phyloP scores from a whole-genome alignment of 176 grass and related monocot species.

The Phoenix roebelenii region DNA sequence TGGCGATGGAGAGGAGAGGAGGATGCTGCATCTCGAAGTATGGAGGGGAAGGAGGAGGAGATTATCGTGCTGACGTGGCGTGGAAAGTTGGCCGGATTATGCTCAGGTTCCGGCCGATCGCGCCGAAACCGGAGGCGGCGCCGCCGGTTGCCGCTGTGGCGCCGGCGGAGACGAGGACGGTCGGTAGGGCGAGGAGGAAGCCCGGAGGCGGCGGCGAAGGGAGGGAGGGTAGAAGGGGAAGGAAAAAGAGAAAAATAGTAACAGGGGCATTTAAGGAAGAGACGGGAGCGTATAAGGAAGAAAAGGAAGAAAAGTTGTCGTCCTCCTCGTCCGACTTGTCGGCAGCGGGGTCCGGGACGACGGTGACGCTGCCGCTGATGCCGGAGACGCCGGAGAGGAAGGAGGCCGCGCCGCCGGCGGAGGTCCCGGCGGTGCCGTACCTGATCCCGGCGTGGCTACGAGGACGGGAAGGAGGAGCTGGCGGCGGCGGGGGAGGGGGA shows the following conservation, averaged over 20 bases:
- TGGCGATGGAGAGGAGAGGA: slow-evolving; percentile 52
- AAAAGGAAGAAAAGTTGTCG: no score
- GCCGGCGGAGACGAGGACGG: not conserved
- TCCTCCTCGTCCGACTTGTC: not conserved
- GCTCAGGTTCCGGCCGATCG: slow-evolving; percentile 81
- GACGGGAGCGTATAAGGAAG: not conserved
- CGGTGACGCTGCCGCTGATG: not conserved
- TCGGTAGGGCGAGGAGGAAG: not conserved
- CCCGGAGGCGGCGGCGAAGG: slow-evolving; percentile 17
- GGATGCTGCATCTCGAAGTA: slow-evolving; percentile 38
- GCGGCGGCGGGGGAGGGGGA: not conserved
- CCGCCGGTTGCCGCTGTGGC: not conserved
- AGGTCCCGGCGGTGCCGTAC: not conserved
- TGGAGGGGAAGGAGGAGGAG: not conserved
- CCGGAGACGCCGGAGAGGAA: not conserved
- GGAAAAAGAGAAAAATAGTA: not conserved
- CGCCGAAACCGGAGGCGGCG: slow-evolving; percentile 58
- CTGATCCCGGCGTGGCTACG: not conserved
- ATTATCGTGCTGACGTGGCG: slow-evolving; percentile 8
- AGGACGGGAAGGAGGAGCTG: no score
- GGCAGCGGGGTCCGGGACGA: slow-evolving; percentile 24
- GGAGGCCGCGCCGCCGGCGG: no score
- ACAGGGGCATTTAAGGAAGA: not conserved
- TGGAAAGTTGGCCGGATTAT: slow-evolving; percentile 59
- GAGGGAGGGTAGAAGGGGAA: slow-evolving; percentile 1